phyloP scores from a whole-genome alignment of 202 grass and related monocot genomes.

The Digitaria exilis region DNA sequence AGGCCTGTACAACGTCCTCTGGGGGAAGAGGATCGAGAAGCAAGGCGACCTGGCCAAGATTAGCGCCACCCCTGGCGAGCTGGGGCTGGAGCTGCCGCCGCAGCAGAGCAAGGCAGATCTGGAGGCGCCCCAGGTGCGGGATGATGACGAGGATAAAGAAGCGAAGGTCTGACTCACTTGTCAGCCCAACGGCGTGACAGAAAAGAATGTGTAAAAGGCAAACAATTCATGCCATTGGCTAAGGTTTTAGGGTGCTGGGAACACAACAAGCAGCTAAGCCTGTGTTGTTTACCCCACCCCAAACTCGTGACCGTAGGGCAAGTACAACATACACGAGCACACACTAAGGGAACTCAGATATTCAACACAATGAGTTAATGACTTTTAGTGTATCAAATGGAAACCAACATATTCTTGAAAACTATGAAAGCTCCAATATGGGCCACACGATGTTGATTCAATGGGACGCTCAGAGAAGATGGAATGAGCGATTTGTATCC shows the following conservation, averaged over 20 bases:
- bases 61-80: slow-evolving; percentile 9
- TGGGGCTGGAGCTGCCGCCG: slow-evolving; percentile 26
- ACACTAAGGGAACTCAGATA: too few species aligned
- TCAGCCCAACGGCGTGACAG: not conserved
- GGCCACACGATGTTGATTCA: too few species aligned
- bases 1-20: slow-evolving; percentile 81
- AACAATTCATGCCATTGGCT: not conserved
- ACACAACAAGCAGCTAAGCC: too few species aligned
- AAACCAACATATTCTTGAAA: too few species aligned
- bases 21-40: slow-evolving; percentile 66
- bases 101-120: not conserved
- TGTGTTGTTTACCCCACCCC: too few species aligned
- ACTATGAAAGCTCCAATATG: too few species aligned
- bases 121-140: slow-evolving; percentile 7
- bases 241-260: slow-evolving; percentile 8
- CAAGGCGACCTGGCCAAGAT: slow-evolving; percentile 19
- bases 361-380: too few species aligned
- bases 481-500: too few species aligned
- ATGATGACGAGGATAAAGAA: slow-evolving; percentile 34
- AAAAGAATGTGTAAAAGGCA: slow-evolving; percentile 4
- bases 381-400: too few species aligned
- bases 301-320: too few species aligned
- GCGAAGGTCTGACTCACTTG: slow-evolving; percentile 23
- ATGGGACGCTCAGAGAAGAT: too few species aligned
- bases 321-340: too few species aligned